Percentiles rank a stretch among this genome's conserved stretches.
Conservation (phyloP, 345 rosid genomes). For the Abelmoschus esculentus region DNA sequence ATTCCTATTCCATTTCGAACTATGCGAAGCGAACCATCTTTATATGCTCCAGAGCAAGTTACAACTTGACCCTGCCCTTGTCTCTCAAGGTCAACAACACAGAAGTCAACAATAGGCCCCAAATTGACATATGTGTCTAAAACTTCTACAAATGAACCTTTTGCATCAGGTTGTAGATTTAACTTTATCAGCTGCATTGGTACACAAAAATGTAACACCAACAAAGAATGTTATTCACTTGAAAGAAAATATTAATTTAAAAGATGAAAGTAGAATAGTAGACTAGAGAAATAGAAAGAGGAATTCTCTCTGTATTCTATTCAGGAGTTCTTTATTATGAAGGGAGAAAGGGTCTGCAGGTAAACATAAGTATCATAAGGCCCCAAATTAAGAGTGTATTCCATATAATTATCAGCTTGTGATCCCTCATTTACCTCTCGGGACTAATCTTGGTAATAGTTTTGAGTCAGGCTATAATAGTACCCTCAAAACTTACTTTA, state of each 20-base stretch:
- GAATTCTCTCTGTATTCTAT: not conserved
- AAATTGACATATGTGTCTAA: slow-evolving; percentile 79
- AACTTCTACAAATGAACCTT: slow-evolving; percentile 85
- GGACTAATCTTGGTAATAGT: not conserved
- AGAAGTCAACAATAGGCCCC: slow-evolving; percentile 92
- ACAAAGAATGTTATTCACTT: not conserved
- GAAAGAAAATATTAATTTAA: not conserved
- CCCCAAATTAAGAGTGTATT: not conserved
- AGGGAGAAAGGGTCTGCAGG: not conserved
- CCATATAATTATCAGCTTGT: not conserved
- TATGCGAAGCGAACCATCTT: slow-evolving; percentile 93
- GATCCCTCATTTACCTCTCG: not conserved
- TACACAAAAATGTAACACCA: not conserved
- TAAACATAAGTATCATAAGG: not conserved
- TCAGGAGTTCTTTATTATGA: not conserved
- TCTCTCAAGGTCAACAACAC: slow-evolving; percentile 95
- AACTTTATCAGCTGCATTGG: slow-evolving; percentile 69
- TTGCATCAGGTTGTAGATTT: slow-evolving; percentile 76
- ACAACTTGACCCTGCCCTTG: slow-evolving; percentile 99
- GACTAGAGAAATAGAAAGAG: not conserved
- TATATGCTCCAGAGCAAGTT: slow-evolving; percentile 91
- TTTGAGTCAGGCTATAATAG: not conserved
- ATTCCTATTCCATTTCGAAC: slow-evolving; percentile 97
- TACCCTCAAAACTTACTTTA: no score
- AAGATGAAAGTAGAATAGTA: not conserved